Base-by-base conservation (phyloP, 306 rosid genomes). In the Cicer yamashitae region DNA sequence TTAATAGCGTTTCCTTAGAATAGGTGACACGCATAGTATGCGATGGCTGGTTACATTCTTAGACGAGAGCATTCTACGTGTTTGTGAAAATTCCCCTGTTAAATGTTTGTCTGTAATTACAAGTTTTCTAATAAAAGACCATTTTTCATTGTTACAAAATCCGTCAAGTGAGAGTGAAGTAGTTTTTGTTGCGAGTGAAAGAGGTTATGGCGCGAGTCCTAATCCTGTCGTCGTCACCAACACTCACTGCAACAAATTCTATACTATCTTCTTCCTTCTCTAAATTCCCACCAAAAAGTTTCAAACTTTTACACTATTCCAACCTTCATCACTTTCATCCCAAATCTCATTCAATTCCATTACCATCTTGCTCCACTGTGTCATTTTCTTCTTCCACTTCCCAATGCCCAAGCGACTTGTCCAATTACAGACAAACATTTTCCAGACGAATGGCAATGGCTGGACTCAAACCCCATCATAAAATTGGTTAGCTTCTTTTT, bases 371-470 rank as follows among this genome's bases (percentile, higher is more conserved):
- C 53, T 65, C 58, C 86, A 86, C 80, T 73, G 61, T 56, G 14
- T 81, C 70, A 70, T 84, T 77, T 70, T 54, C 84, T 54, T 37
- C 87, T 65, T 6, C 64, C 20, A 8, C 53, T 9, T 43, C 86
- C 37, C 89, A 79, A 61, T 61, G 84, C 67, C 40, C 88, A 41
- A 65, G 81, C 15, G 91, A 92, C 78, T 62, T 85, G 45, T 64
- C 81, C 61, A 86, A 82, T 17, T 89, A 90, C 84, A 83, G 56
- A 72, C 86, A 90, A 86, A 83, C 85, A 50, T 94, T 92, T 85
- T 82, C 96, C 41, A 82, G 78, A n/a, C 88, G 93, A 67, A 94
- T 94, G 97, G 88, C 89, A 73, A 81, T 92, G 88, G 96, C 96
- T 30, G 97, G 97, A 64, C 91, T 94, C 84, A 87, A 92, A 70